Evolutionary conservation across 495 filamentous ascomycete species (phyloP).

Genomic region (Xylaria flabelliformis): DNA sequence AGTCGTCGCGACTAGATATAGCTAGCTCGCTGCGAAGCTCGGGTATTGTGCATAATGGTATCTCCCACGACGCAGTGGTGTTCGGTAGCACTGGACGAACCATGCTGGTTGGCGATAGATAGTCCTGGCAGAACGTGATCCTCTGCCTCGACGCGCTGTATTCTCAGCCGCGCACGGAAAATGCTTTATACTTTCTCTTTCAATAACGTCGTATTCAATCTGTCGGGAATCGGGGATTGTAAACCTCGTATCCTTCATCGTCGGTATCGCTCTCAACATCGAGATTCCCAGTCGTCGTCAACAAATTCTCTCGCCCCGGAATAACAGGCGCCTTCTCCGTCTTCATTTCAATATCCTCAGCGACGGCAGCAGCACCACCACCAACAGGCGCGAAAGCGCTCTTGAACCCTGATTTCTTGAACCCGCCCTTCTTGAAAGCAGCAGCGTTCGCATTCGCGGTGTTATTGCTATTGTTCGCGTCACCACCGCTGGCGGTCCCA

Average conservation of each 20-base stretch:
- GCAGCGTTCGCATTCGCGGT: conserved; percentile 27
- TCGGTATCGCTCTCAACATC: conserved; percentile 62
- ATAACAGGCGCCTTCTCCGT: conserved; percentile 32
- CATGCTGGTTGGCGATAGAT: no score
- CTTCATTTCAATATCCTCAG: conserved; percentile 28
- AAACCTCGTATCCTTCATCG: conserved; percentile 63
- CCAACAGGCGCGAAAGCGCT: conserved; percentile 55
- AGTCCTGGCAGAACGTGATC: not conserved
- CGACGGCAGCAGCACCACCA: not conserved
- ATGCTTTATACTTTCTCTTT: not conserved
- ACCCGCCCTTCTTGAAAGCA: conserved; percentile 63
- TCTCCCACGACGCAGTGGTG: not conserved
- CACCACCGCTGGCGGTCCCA: conserved; percentile 33
- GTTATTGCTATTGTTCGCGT: conserved; percentile 18
- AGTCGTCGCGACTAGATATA: not conserved
- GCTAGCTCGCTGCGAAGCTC: not conserved
- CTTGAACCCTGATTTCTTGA: conserved; percentile 61
- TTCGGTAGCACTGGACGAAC: not conserved
- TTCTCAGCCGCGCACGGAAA: not conserved
- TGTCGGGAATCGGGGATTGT: conserved; percentile 60
- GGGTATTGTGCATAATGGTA: not conserved
- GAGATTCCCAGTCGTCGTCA: conserved; percentile 34
- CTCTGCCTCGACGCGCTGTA: not conserved
- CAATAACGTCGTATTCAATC: conserved; percentile 46
- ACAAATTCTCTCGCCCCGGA: conserved; percentile 31